phyloP scores from a whole-genome alignment of 148 eudicot genomes.

The Vaccinium myrtillus region DNA sequence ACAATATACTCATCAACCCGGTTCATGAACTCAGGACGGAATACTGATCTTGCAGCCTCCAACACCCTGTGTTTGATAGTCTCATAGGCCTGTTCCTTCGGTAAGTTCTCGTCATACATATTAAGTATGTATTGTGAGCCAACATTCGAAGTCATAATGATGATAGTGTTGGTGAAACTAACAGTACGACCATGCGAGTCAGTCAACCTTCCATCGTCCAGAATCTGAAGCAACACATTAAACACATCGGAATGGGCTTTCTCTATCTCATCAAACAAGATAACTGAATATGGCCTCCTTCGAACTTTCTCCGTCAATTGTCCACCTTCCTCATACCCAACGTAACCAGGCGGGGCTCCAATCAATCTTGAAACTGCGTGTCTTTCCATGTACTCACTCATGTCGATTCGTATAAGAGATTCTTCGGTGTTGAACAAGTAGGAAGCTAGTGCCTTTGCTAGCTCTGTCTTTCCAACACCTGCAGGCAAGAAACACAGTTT shows the following conservation, averaged over 20 bases:
- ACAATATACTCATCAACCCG: constrained; percentile 94
- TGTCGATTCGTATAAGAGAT: constrained; percentile 82
- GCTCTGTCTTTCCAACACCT: constrained; percentile 89
- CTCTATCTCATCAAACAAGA: constrained; percentile 91
- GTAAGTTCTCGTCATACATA: constrained; percentile 51
- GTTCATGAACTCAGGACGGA: constrained; percentile 97
- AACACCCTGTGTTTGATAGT: constrained; percentile 78
- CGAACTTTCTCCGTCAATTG: constrained; percentile 78
- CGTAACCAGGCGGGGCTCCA: constrained; percentile 87
- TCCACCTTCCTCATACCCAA: constrained; percentile 89
- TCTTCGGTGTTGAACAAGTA: constrained; percentile 83
- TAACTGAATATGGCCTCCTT: constrained; percentile 84
- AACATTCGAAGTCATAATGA: constrained; percentile 95
- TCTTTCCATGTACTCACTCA: constrained; percentile 97
- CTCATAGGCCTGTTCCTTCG: constrained; percentile 66
- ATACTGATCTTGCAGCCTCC: constrained; percentile 86
- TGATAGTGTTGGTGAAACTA: constrained; percentile 84
- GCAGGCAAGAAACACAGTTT: constrained; percentile 39
- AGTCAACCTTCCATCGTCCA: constrained; percentile 95
- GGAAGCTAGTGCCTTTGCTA: constrained; percentile 74
- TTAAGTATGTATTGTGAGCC: constrained; percentile 92
- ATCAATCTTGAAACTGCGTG: constrained; percentile 75
- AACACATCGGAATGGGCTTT: constrained; percentile 87
- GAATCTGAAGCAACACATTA: constrained; percentile 80
- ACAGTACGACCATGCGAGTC: constrained; percentile 95